Conservation (phyloP, 2,329 filamentous ascomycete species). For the Beauveria varroae region DNA sequence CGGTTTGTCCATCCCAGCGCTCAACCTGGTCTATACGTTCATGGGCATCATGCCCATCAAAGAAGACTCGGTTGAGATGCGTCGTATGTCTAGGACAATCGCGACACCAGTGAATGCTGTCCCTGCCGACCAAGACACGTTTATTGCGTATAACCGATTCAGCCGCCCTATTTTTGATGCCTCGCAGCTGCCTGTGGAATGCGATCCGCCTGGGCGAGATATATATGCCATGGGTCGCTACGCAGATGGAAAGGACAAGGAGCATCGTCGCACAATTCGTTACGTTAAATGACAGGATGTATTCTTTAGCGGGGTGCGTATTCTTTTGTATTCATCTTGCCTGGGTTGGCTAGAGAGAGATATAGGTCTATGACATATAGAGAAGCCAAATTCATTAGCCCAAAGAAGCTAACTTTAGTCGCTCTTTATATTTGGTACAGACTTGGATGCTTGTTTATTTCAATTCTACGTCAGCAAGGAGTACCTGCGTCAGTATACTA, state of each 20-base stretch:
- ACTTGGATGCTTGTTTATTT: too few species aligned
- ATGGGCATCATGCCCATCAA: constrained; percentile 33
- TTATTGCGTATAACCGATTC: constrained; percentile 43
- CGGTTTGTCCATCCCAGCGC: constrained; percentile 39
- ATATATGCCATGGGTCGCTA: not conserved
- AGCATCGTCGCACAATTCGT: constrained; percentile 5
- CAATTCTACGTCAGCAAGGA: too few species aligned
- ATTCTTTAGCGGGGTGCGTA: not conserved
- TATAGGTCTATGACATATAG: not conserved
- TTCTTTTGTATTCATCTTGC: not conserved
- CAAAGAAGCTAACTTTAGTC: constrained; percentile 6
- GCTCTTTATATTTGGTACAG: not conserved
- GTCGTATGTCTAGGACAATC: constrained; percentile 28
- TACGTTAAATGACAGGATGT: constrained; percentile 1
- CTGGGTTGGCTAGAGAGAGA: not conserved
- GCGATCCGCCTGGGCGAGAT: not conserved
- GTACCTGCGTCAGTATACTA: too few species aligned
- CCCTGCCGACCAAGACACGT: constrained; percentile 27
- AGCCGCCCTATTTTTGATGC: constrained; percentile 27
- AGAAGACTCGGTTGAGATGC: constrained; percentile 33
- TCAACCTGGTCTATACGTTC: constrained; percentile 31
- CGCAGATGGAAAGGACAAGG: not conserved
- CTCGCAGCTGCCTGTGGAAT: constrained; percentile 2
- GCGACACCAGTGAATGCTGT: constrained; percentile 33
- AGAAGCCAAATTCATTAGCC: not conserved